Percentiles rank a stretch among this genome's conserved stretches.
Conservation (phyloP, 306 rosid genomes). For the Vicia villosa region DNA sequence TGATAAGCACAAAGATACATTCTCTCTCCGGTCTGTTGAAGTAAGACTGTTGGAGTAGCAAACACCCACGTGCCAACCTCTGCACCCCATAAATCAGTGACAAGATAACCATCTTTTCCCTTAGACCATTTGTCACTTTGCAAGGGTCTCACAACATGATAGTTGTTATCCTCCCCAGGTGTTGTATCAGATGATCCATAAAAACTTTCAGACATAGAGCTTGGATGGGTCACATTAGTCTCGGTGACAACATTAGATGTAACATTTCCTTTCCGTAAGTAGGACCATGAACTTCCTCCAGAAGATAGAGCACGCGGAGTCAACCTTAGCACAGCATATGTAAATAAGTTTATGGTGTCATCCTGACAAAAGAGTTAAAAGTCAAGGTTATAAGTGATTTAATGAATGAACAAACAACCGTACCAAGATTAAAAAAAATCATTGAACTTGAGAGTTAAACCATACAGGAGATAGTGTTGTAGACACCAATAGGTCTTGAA, state of each 20-base stretch:
- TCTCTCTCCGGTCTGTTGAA: constrained; percentile 70
- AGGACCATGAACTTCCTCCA: constrained; percentile 91
- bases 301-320: constrained; percentile 80
- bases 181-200: constrained; percentile 52
- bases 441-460: constrained; percentile 43
- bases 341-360: constrained; percentile 83
- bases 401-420: constrained; percentile 30
- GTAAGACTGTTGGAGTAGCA: constrained; percentile 79
- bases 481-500: constrained; percentile 94
- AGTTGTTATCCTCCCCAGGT: constrained; percentile 47
- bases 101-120: constrained; percentile 91
- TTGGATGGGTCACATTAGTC: constrained; percentile 50
- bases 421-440: constrained; percentile 11
- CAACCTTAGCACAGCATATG: constrained; percentile 93
- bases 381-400: constrained; percentile 31
- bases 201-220: constrained; percentile 56
- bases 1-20: constrained; percentile 90
- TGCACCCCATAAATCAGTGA: constrained; percentile 92
- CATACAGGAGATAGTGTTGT: constrained; percentile 95
- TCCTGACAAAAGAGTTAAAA: constrained; percentile 58
- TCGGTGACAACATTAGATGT: constrained; percentile 51
- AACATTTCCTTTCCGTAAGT: constrained; percentile 74
- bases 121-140: constrained; percentile 84
- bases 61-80: constrained; percentile 61
- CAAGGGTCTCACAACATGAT: constrained; percentile 73